phyloP scores from a whole-genome alignment of 345 rosid genomes.

The Syzygium jambos region DNA sequence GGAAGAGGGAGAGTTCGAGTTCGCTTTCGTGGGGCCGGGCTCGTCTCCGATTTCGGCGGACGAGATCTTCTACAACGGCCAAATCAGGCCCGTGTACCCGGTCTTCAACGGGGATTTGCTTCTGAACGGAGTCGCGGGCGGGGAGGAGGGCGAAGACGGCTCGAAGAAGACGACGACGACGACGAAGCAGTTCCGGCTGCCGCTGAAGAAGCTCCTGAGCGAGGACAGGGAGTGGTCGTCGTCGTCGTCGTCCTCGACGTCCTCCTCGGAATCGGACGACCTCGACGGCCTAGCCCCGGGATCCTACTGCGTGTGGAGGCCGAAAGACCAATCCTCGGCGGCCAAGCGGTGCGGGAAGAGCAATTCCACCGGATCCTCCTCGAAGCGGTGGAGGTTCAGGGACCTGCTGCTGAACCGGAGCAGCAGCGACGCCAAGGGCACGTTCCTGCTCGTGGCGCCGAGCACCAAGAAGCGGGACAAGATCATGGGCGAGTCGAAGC shows the following conservation, averaged over 20 bases:
- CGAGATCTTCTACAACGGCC: constrained; percentile 25
- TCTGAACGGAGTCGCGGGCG: neutral
- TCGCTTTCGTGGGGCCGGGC: constrained; percentile 12
- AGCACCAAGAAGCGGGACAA: neutral
- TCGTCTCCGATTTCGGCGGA: constrained; percentile 22
- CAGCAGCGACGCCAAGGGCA: constrained; percentile 56
- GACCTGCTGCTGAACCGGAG: constrained; percentile 42
- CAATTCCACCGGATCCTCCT: constrained; percentile 57
- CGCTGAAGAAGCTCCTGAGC: constrained; percentile 37
- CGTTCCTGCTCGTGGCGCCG: constrained; percentile 33
- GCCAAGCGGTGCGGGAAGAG: constrained; percentile 55
- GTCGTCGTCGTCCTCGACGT: constrained; percentile 17
- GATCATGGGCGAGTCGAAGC: neutral
- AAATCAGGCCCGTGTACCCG: constrained; percentile 53
- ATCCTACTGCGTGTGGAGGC: constrained; percentile 69
- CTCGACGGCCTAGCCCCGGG: constrained; percentile 29
- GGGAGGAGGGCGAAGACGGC: neutral
- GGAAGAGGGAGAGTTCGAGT: constrained; percentile 21
- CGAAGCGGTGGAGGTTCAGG: constrained; percentile 45
- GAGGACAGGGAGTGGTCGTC: constrained; percentile 31
- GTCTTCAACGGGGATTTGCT: constrained; percentile 2
- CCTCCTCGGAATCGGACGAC: constrained; percentile 60
- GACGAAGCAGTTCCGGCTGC: constrained; percentile 6
- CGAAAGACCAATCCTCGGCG: constrained; percentile 11
- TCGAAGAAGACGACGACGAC: neutral